Conservation (phyloP, 352 stramenopile genomes). For the Pythium sp. region DNA sequence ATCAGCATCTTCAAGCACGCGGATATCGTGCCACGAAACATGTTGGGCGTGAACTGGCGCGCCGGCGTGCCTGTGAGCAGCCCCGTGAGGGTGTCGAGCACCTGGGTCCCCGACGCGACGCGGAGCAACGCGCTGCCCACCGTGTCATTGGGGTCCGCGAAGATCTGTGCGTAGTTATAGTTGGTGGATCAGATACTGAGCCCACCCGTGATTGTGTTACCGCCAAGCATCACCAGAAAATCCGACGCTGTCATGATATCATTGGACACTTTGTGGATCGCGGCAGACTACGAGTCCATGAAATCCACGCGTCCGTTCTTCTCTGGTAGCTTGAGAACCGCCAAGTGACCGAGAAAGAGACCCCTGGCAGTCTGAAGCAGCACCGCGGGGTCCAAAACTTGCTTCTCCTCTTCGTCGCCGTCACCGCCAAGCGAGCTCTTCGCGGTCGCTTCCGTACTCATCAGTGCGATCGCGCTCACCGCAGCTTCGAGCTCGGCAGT, state of each 20-base stretch:
- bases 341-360: slow-evolving; percentile 53
- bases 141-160: slow-evolving; percentile 45
- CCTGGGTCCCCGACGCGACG: slow-evolving; percentile 52
- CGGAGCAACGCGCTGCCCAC: slow-evolving; percentile 43
- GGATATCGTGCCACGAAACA: slow-evolving; percentile 61
- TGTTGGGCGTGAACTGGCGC: slow-evolving; percentile 61
- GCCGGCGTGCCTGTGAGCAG: slow-evolving; percentile 49
- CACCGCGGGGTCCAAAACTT: slow-evolving; percentile 30
- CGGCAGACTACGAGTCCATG: slow-evolving; percentile 70
- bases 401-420: slow-evolving; percentile 26
- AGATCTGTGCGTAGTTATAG: slow-evolving; percentile 68
- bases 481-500: slow-evolving; percentile 21
- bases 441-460: slow-evolving; percentile 51
- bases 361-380: slow-evolving; percentile 45
- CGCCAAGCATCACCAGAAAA: slow-evolving; percentile 55
- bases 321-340: slow-evolving; percentile 43
- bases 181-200: slow-evolving; percentile 41
- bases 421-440: slow-evolving; percentile 28
- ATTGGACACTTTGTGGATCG: slow-evolving; percentile 59
- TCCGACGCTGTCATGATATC: slow-evolving; percentile 58
- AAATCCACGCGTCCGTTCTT: slow-evolving; percentile 63
- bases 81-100: slow-evolving; percentile 65
- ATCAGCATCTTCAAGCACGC: slow-evolving; percentile 50
- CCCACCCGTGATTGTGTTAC: slow-evolving; percentile 31
- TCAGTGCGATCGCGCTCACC: slow-evolving; percentile 59